phyloP scores from a whole-genome alignment of 139 green algal genomes.

The Nannochloris sp. region DNA sequence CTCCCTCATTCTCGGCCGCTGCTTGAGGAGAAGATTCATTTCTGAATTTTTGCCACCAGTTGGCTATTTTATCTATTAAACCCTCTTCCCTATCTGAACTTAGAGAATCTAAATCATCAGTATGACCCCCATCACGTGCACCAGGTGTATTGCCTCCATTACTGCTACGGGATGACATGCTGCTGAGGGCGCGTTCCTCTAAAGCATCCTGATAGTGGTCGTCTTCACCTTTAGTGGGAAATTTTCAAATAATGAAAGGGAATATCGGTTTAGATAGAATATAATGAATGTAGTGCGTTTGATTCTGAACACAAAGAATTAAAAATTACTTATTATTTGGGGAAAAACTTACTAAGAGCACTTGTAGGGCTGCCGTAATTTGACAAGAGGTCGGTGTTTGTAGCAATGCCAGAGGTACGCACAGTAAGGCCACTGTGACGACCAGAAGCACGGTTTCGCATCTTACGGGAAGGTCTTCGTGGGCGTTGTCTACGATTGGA shows the following conservation, averaged over 20 bases:
- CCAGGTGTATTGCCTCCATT: not conserved
- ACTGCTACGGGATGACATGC: not conserved
- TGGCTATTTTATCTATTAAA: not conserved
- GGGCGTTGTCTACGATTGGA: not conserved
- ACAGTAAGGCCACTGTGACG: not conserved
- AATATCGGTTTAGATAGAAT: not conserved
- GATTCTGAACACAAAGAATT: not conserved
- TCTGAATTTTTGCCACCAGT: not conserved
- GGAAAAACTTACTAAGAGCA: not conserved
- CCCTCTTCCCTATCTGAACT: not conserved
- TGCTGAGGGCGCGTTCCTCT: not conserved
- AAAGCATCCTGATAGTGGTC: not conserved
- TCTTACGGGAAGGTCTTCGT: not conserved
- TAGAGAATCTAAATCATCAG: not conserved
- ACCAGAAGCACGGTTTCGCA: not conserved
- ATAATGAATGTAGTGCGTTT: not conserved
- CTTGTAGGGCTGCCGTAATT: not conserved
- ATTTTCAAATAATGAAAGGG: not conserved
- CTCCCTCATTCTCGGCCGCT: no score
- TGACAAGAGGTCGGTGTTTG: no score
- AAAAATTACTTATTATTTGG: not conserved
- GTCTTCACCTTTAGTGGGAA: not conserved
- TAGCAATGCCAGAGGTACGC: not conserved
- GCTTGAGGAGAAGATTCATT: no score
- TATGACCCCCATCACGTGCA: not conserved